Evolutionary conservation across 164 flowering plant species (phyloP), one percentile per base, ranked within the genome.

Genomic region (Stephania yunnanensis): DNA sequence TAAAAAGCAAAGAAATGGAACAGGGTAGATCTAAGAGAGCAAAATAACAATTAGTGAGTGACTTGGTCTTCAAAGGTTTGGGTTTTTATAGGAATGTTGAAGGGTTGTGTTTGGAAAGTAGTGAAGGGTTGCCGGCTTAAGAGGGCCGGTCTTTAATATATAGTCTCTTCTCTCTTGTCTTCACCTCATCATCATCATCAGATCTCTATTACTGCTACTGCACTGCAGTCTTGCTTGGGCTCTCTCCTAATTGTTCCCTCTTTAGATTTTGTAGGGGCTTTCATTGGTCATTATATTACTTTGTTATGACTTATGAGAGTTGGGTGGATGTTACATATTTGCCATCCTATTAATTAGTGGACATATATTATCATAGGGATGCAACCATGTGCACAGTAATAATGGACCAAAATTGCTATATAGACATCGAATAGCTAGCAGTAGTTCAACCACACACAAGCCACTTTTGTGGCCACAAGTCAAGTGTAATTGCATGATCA

Each of bases 31-130:
- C 48, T 64, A 42, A 58, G 25, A 42, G 53, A 71, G 52, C 46
- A 29, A 55, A 9, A 55, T 25, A 25, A 25, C 25, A 25, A 25
- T 25, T 25, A 25, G 25, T 0, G 25, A 25, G 25, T 22, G 82
- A 80, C 76, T 68, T 70, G 71, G 84, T 83, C 77, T 74, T 74
- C 77, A 8, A 46, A 68, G 31, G 1, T 22, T 17, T n/a, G 66
- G 71, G 73, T 6, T 76, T 76, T 46, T 70, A 70, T 70, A 61
- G 78, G 68, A 10, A 19, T 36, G 19, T 19, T 2, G 71, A 48
- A 48, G 5, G 42, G 42, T 2, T 11, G 71, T 29, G 42, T 68
- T 55, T 46, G 50, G 63, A 68, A 53, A 42, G 71, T 19, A 30
- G 71, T 17, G 44, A 36, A 30, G 67, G 61, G 64, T 13, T 42